Evolutionary conservation across 805 yeast species (phyloP).

Genomic region (Diddensiella caesifluorescens): DNA sequence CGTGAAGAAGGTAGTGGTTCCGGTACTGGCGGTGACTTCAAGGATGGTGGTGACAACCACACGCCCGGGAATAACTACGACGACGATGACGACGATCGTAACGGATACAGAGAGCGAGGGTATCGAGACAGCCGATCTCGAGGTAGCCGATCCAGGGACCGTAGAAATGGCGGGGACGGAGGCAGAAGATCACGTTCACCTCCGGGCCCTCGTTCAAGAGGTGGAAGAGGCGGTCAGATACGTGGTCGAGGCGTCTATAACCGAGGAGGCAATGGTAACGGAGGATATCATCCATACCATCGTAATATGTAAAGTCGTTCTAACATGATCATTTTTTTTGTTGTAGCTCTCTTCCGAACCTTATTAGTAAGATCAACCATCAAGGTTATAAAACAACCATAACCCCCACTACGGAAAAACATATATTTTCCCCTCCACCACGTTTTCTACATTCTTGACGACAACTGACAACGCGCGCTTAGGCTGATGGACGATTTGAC

Average conservation of each 20-base stretch:
- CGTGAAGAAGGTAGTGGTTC: not conserved
- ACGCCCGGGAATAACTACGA: not conserved
- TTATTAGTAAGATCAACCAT: too few relatives aligned
- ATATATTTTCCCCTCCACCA: too few relatives aligned
- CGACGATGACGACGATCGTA: constrained; percentile 3
- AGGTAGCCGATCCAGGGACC: constrained; percentile 5
- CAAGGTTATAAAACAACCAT: too few relatives aligned
- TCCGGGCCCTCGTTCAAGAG: constrained; percentile 5
- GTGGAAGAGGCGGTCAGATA: constrained; percentile 1
- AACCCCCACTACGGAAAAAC: too few relatives aligned
- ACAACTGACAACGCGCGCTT: too few relatives aligned
- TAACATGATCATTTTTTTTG: too few relatives aligned
- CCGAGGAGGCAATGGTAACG: constrained; percentile 11
- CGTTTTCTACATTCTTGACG: too few relatives aligned
- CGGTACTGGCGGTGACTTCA: too few relatives aligned
- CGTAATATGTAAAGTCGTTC: too few relatives aligned
- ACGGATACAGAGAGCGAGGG: constrained; percentile 9
- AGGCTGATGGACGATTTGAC: not conserved
- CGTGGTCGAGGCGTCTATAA: constrained; percentile 11
- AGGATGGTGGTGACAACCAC: not conserved
- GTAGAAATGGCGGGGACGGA: constrained; percentile 4
- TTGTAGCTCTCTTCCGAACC: too few relatives aligned
- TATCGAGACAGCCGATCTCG: constrained; percentile 7
- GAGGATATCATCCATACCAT: constrained; percentile 14
- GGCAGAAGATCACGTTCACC: constrained; percentile 14